These are phyloP conservation scores for Scorias spongiosa DNA, from an alignment of 2,329 filamentous ascomycete genomes.

Conservation along the genomic window DNA sequence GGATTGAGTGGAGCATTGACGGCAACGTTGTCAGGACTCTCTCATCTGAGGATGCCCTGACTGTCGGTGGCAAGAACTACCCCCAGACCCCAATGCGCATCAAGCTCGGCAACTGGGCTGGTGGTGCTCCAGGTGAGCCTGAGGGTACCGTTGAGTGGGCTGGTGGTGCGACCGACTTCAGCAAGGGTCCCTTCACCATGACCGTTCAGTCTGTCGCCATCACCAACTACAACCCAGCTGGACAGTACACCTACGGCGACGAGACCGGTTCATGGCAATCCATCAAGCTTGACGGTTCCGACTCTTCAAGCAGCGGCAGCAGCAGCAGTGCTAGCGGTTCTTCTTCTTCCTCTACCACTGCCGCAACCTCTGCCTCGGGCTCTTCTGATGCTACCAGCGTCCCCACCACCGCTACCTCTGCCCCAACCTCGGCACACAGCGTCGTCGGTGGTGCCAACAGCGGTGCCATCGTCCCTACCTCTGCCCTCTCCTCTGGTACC, in stretches of 20 bases:
- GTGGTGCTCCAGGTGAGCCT: slow-evolving; percentile 32
- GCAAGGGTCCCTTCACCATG: slow-evolving; percentile 36
- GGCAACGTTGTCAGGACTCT: slow-evolving; percentile 53
- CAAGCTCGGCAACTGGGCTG: slow-evolving; percentile 36
- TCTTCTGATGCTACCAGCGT: slow-evolving; percentile 5
- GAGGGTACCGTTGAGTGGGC: slow-evolving; percentile 52
- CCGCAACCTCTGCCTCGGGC: slow-evolving; percentile 1
- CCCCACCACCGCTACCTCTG: slow-evolving; percentile 9
- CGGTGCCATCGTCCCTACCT: slow-evolving; percentile 8
- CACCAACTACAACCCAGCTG: slow-evolving; percentile 37
- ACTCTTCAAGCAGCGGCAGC: neutral
- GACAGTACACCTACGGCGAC: slow-evolving; percentile 36
- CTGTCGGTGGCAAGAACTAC: slow-evolving; percentile 49
- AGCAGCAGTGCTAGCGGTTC: slow-evolving; percentile 14
- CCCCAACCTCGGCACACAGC: slow-evolving; percentile 15
- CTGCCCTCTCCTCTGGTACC: slow-evolving; percentile 9
- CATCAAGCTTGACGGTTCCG: slow-evolving; percentile 28
- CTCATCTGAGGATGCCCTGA: slow-evolving; percentile 43
- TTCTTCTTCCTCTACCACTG: slow-evolving; percentile 14
- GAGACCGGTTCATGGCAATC: slow-evolving; percentile 31
- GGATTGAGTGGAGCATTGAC: slow-evolving; percentile 56
- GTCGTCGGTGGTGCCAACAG: slow-evolving; percentile 10
- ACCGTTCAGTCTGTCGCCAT: slow-evolving; percentile 35
- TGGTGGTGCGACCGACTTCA: slow-evolving; percentile 40
- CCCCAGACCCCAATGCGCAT: slow-evolving; percentile 66